Base-by-base conservation (phyloP, 2,329 filamentous ascomycete species). In the Epichloe sylvatica region DNA sequence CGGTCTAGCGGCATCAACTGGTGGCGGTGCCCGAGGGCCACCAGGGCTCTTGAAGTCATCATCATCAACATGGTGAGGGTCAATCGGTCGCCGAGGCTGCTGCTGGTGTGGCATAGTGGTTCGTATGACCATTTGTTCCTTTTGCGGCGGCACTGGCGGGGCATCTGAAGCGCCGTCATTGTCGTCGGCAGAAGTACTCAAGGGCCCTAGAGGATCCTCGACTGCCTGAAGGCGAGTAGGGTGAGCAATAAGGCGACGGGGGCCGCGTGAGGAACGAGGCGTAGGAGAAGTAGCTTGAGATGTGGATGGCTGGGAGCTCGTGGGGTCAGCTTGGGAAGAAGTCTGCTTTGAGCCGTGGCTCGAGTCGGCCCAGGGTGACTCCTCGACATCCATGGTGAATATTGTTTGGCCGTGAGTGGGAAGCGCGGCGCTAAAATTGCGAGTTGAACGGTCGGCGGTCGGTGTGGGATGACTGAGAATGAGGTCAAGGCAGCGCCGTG, bases 171-270 rank as follows among this genome's bases (percentile, higher is more conserved):
- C 64, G 35, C 61, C 59, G 49, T 59, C 63, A 56, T 64, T 67
- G 41, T 64, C 63, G 47, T 78, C 77, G 30, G 83, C 66, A 47
- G 78, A 59, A 49, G 81, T 83, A 51, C 86, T 86, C 47, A 94
- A 71, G 21, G 86, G 86, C 1, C 86, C 87, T 43, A 90, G 76
- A 50, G 84, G 83, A 62, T 89, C 84, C 41, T 83, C 78, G 56
- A 87, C 83, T 53, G 83, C 83, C 67, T 91, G 81, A 53, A 91
- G 82, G 49, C 81, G 83, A 44, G 86, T 89, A 33, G 84, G 79
- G 63, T 90, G 84, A 52, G 83, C 82, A 57, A 83, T 81, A 60
- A 88, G 71, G 54, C 81, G 78, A 55, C 81, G 79, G 37, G 74
- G 73, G n/a, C 67, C 63, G 54, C 73, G 71, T 25, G 70, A 70